phyloP scores from a whole-genome alignment of 805 yeast genomes.

The Zygosaccharomyces siamensis region DNA sequence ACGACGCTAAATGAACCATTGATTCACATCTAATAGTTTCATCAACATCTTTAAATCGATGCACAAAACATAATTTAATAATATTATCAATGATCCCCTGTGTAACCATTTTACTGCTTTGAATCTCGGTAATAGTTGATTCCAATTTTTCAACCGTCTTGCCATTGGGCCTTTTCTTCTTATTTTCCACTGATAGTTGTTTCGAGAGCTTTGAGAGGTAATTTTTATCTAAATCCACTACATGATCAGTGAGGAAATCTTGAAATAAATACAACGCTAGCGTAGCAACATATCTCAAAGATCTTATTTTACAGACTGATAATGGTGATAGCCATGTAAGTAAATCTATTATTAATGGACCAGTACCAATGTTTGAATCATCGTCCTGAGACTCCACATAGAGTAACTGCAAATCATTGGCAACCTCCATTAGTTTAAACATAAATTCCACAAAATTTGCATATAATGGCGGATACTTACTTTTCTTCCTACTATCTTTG shows the following conservation, averaged over 20 bases:
- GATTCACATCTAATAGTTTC: slow-evolving; percentile 67
- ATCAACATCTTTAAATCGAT: slow-evolving; percentile 78
- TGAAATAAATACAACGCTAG: slow-evolving; percentile 54
- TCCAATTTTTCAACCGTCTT: slow-evolving; percentile 46
- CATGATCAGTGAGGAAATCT: slow-evolving; percentile 51
- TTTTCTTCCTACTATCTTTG: slow-evolving; percentile 40
- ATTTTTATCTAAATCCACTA: slow-evolving; percentile 35
- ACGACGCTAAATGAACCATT: slow-evolving; percentile 53
- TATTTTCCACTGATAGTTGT: slow-evolving; percentile 36
- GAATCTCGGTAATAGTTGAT: slow-evolving; percentile 39
- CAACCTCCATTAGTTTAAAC: slow-evolving; percentile 43
- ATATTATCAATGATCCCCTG: slow-evolving; percentile 60
- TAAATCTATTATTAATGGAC: slow-evolving; percentile 41
- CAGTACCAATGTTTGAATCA: slow-evolving; percentile 19
- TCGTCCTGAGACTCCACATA: slow-evolving; percentile 38
- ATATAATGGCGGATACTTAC: slow-evolving; percentile 43
- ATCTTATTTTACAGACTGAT: slow-evolving; percentile 62
- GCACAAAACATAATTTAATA: slow-evolving; percentile 60
- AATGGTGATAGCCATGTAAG: slow-evolving; percentile 73
- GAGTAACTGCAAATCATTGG: slow-evolving; percentile 60
- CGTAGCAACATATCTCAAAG: slow-evolving; percentile 67
- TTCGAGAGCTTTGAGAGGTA: slow-evolving; percentile 38
- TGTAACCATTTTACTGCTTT: slow-evolving; percentile 48
- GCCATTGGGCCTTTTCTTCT: slow-evolving; percentile 37
- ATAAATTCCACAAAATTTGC: slow-evolving; percentile 54